Evolutionary conservation across 2,329 filamentous ascomycete species (phyloP), one percentile per base, ranked within the genome.

Genomic region (Akanthomyces dipterigenus): DNA sequence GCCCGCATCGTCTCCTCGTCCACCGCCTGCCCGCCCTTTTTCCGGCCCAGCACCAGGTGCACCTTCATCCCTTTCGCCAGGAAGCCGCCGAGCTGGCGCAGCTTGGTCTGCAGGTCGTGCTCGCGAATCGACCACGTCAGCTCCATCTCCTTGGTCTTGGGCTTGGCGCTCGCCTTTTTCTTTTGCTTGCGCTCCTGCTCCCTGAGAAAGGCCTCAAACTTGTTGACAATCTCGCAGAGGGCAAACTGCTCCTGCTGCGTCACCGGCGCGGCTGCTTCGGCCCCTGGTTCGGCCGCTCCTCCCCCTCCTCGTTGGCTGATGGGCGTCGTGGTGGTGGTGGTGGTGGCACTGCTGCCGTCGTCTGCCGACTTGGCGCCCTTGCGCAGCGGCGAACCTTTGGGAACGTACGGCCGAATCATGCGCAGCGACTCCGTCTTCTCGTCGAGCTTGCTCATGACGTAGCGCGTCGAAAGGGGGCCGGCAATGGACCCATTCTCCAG

Each of bases 91-190:
- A 93, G 72, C 75, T 86, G 84, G 69, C 82, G 82, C 72, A 95
- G 71, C 70, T 88, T 84, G 71, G 90, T 87, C n/a, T 76, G 76
- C 57, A 96, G 73, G 76, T 97, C 93, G 70, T 93, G 83, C 14
- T 74, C 70, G 63, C 86, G 87, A 69, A 96, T 96, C 38, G 88
- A 87, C 93, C 93, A 98, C 73, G 91, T 93, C 67, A 98, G 68
- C 76, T 97, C 93, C n/a, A 97, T 73, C 70, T 88, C 88, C 77
- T 97, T 97, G 18, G 74, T 70, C 65, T 78, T 80, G 40, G 76
- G 63, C 65, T 73, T 71, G 64, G 75, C 69, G 67, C 67, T 66
- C 62, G 77, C 75, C 50, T 77, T 77, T 65, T 70, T 77, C 67
- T 75, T 73, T 64, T 77, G 76, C 65, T 75, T 77, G 63, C 78